Base-by-base conservation (phyloP, 2,329 filamentous ascomycete genomes). In the Leptographium procerum region DNA sequence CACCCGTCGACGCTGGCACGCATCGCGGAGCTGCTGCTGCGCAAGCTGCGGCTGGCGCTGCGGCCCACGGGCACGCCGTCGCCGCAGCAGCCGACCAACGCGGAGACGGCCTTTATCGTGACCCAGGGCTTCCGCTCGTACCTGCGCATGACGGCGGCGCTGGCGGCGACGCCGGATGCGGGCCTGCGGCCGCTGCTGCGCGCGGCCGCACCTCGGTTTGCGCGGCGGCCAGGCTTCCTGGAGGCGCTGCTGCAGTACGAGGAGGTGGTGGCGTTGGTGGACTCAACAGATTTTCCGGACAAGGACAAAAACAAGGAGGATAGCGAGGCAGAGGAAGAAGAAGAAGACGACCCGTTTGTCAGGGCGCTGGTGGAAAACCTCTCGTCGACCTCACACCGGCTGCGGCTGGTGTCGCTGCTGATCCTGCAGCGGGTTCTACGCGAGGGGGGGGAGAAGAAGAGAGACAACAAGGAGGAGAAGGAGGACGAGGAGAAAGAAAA, bases 71-170 rank as follows among this genome's bases (percentile, higher is more conserved):
- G 7, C 59, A 57, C 77, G 78, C 13, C 71, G 83, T 56, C 76
- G 61, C 57, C 22, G 36, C 36, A 4, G 16, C 36, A 40, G 36
- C 36, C 36, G 45, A 60, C 78, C 2, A 82, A 81, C 3, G 80
- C 86, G 61, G 80, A 86, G 66, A 81, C 83, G n/a, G 78, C 82
- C 40, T 90, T 94, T 63, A 87, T 89, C 55, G 78, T 86, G 59
- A 88, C 87, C 11, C 84, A 85, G 63, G 89, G 88, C 0, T 89
- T 94, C 66, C 82, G 82, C 59, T 82, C 86, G 5, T 89, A 91
- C 64, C 76, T 89, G 29, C 77, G 81, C 54, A 83, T 89, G 77
- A 83, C 79, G 56, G 79, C 77, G 61, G 76, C 78, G 0, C 48
- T 61, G 4, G 74, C 81, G n/a, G 79, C 76, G 1, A 75, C 79